Percentiles rank a stretch among this genome's conserved stretches.
Evolutionary conservation across 768 basidiomycete genomes (phyloP).

Genomic region (Russula compacta): DNA sequence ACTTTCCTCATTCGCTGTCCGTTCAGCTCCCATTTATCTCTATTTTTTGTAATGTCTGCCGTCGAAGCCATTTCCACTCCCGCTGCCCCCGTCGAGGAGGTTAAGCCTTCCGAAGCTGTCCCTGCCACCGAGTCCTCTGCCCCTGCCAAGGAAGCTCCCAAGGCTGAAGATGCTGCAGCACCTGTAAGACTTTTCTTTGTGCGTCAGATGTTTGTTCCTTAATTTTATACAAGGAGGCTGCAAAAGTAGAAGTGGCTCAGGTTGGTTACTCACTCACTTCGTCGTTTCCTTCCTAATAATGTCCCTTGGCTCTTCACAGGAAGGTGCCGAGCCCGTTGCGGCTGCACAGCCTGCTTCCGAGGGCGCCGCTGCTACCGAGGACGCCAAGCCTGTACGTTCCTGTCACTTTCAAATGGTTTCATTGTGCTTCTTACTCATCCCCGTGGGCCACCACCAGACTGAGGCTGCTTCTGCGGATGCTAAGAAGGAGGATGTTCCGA

Average conservation of each 20-base stretch:
- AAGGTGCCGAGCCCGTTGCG: constrained; percentile 34
- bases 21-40: constrained; percentile 7
- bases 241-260: constrained; percentile 34
- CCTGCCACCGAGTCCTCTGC: constrained; percentile 26
- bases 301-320: constrained; percentile 24
- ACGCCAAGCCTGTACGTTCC: constrained; percentile 27
- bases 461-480: constrained; percentile 37
- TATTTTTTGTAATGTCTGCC: constrained; percentile 68
- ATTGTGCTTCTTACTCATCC: not conserved
- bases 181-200: constrained; percentile 26
- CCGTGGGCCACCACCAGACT: constrained; percentile 26
- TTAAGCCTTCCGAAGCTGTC: constrained; percentile 37
- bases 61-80: constrained; percentile 44
- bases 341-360: constrained; percentile 27
- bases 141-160: constrained; percentile 32
- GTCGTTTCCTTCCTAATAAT: constrained; percentile 1
- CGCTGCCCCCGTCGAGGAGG: constrained; percentile 42
- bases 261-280: constrained; percentile 23
- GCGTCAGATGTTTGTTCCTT: constrained; percentile 8
- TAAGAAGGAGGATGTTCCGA: constrained; percentile 75
- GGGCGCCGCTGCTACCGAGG: constrained; percentile 26
- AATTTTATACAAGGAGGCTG: constrained; percentile 28
- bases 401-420: constrained; percentile 32
- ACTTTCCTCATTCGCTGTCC: not conserved
- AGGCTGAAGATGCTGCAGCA: constrained; percentile 32